Evolutionary conservation across 2,329 filamentous ascomycete species (phyloP).

Genomic region (Cladophialophora bantiana): DNA sequence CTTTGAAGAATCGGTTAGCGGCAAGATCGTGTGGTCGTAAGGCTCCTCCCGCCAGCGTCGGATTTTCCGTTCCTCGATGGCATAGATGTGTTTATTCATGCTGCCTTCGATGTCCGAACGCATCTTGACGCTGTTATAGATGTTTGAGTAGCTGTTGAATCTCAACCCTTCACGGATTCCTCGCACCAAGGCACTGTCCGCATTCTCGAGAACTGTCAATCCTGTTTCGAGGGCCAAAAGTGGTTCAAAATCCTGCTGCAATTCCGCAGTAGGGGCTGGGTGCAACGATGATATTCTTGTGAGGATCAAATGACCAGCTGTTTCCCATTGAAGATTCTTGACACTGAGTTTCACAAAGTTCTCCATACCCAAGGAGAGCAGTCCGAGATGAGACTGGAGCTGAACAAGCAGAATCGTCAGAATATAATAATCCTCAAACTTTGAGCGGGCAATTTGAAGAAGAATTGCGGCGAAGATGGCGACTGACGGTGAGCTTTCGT

Average conservation of each 20-base stretch:
- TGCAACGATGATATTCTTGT: constrained; percentile 57
- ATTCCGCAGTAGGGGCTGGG: constrained; percentile 50
- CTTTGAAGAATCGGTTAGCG: constrained; percentile 11
- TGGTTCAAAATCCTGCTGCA: constrained; percentile 49
- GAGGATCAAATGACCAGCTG: constrained; percentile 56
- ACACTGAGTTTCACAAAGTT: constrained; percentile 55
- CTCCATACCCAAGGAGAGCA: constrained; percentile 54
- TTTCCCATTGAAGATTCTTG: constrained; percentile 58
- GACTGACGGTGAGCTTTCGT: constrained; percentile 9
- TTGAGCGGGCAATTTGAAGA: constrained; percentile 37
- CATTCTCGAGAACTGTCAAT: constrained; percentile 51
- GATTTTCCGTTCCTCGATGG: constrained; percentile 51
- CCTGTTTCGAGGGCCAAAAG: constrained; percentile 50
- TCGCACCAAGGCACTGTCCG: constrained; percentile 48
- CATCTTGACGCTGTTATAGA: constrained; percentile 50
- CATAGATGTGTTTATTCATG: constrained; percentile 49
- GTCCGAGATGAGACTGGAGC: constrained; percentile 53
- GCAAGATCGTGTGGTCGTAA: constrained; percentile 27
- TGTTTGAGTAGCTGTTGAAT: constrained; percentile 53
- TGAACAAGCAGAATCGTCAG: constrained; percentile 53
- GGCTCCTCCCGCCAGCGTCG: constrained; percentile 47
- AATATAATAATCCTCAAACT: constrained; percentile 57
- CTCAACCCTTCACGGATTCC: constrained; percentile 50
- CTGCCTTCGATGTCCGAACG: constrained; percentile 44
- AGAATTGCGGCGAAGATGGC: constrained; percentile 31